Evolutionary conservation across 371 early-diverging fungal species (phyloP).

Genomic region (Actinomucor elegans): DNA sequence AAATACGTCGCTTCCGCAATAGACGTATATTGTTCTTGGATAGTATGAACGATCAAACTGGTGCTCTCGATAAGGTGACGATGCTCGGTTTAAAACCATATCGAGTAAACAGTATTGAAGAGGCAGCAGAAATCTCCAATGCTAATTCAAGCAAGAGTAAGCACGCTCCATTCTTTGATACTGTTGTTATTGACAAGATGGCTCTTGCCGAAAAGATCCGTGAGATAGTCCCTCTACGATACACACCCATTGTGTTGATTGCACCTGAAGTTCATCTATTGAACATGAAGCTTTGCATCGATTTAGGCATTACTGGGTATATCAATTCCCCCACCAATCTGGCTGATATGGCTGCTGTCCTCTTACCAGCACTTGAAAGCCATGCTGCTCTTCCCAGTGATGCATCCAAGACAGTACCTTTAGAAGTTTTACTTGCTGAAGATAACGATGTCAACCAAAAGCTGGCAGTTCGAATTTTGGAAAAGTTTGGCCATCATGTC

Average conservation of each 20-base stretch:
- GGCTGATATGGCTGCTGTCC: conserved; percentile 64
- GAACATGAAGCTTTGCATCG: conserved; percentile 64
- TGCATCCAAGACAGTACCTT: conserved; percentile 45
- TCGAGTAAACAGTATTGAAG: conserved; percentile 37
- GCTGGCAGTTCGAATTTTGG: conserved; percentile 72
- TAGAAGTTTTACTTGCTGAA: conserved; percentile 76
- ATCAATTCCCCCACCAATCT: conserved; percentile 58
- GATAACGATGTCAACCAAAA: conserved; percentile 85
- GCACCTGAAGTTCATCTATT: conserved; percentile 42
- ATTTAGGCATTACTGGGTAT: conserved; percentile 64
- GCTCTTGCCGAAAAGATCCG: conserved; percentile 52
- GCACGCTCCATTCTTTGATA: conserved; percentile 48
- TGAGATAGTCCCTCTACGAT: conserved; percentile 54
- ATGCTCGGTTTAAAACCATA: conserved; percentile 44
- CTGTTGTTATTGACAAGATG: conserved; percentile 56
- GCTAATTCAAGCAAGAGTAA: conserved; percentile 14
- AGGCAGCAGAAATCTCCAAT: conserved; percentile 29
- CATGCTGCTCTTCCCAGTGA: conserved; percentile 59
- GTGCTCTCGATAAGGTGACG: conserved; percentile 25
- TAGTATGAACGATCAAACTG: conserved; percentile 23
- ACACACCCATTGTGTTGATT: conserved; percentile 66
- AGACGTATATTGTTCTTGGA: conserved; percentile 53
- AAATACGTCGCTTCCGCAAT: conserved; percentile 43
- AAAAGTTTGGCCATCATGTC: conserved; percentile 73
- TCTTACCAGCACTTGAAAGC: conserved; percentile 69